These are phyloP conservation scores for Phyllosticta citribraziliensis DNA, from an alignment of 2,329 filamentous ascomycete genomes.

Conservation along the genomic window DNA sequence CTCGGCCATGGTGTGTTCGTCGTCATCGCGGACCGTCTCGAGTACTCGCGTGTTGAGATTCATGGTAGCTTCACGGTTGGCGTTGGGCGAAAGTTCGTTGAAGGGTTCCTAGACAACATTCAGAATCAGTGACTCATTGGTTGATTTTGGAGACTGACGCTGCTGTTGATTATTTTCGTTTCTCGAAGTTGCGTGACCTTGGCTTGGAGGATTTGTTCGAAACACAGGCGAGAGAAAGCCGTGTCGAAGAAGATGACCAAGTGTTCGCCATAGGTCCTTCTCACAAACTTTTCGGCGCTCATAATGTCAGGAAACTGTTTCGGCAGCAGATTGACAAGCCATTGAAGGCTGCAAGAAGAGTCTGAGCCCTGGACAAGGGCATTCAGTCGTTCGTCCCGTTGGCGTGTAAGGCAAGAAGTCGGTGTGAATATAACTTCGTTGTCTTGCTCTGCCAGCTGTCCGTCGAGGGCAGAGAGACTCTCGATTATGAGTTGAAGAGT, in stretches of 20 bases:
- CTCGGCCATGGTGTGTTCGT: conserved; percentile 1
- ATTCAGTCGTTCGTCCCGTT: neutral
- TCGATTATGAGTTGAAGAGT: conserved; percentile 1
- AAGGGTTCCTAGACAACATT: conserved; percentile 2
- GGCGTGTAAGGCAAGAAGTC: neutral
- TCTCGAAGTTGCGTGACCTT: neutral
- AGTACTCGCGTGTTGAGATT: neutral
- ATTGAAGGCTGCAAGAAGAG: neutral
- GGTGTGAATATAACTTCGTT: conserved; percentile 1
- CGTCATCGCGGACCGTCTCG: neutral
- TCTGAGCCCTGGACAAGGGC: neutral
- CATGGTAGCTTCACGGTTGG: conserved; percentile 1
- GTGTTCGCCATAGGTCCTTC: neutral
- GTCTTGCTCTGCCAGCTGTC: neutral
- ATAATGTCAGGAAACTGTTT: conserved; percentile 3
- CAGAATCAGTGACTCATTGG: neutral
- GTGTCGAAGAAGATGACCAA: conserved; percentile 9
- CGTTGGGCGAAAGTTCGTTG: conserved; percentile 3
- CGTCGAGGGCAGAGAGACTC: neutral
- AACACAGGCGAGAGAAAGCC: conserved; percentile 3
- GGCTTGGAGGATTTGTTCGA: neutral
- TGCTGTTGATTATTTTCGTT: conserved; percentile 1
- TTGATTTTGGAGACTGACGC: neutral
- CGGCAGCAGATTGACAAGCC: conserved; percentile 3
- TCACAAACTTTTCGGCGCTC: neutral